Evolutionary conservation across 768 basidiomycete genomes (phyloP).

Genomic region (Naganishia onofrii): DNA sequence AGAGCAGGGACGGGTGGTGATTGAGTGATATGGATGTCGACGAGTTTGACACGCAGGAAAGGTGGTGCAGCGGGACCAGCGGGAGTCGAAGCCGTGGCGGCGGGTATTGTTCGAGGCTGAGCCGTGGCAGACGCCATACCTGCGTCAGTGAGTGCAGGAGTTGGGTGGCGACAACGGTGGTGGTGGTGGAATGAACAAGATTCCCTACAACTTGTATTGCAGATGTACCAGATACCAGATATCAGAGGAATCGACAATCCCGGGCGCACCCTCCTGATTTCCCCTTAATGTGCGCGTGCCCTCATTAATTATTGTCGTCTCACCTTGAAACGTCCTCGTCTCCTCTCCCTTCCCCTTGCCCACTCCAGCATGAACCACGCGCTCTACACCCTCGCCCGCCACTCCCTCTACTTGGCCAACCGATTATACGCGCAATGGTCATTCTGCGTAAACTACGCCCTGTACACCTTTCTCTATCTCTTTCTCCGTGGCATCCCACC

Average conservation of each 20-base stretch:
- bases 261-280: not conserved
- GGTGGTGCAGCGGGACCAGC: no score
- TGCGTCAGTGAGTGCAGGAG: no score
- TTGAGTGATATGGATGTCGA: constrained; percentile 49
- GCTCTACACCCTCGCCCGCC: no score
- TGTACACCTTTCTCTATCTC: not conserved
- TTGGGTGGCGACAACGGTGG: not conserved
- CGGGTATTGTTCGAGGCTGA: no score
- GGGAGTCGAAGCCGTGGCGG: not conserved
- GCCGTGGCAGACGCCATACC: not conserved
- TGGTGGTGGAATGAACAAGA: not conserved
- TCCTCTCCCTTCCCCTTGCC: no score
- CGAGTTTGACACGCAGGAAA: constrained; percentile 51
- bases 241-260: no score
- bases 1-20: constrained; percentile 41
- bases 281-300: not conserved
- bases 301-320: not conserved
- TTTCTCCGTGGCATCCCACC: not conserved
- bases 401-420: not conserved
- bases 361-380: no score
- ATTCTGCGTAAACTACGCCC: not conserved
- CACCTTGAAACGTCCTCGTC: not conserved
- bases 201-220: no score
- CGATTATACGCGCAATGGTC: not conserved
- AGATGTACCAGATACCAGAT: no score